Base-by-base conservation (phyloP, 768 basidiomycete species). In the Candolleomyces aberdarensis region DNA sequence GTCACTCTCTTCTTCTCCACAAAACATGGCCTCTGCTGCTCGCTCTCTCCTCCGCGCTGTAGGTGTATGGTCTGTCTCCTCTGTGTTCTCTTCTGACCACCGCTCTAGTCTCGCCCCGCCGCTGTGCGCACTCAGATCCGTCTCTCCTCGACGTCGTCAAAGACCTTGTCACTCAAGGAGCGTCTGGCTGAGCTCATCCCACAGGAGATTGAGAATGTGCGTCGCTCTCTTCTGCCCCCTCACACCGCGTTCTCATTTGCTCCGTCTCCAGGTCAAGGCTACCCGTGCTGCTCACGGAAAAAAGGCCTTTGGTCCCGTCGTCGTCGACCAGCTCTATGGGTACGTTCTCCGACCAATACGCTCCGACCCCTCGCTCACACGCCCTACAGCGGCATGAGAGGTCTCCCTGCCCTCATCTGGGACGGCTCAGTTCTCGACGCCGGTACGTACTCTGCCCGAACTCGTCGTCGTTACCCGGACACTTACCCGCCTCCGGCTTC, bases 361-460 rank as follows among this genome's bases (percentile, higher is more conserved):
- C 26, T 36, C 44, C 39, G 31, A 53, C 32, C 32, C 26, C 32
- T 17, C 31, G 29, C 50, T 59, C n/a, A 29, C 51, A 56, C 59
- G 52, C 65, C 49, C 51, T 61, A 56, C 63, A 94, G 91, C 66
- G 92, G 92, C 57, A 92, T 94, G 91, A 81, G 91, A 63, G 90
- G 92, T 63, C 83, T 93, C 52, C 92, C 96, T 65, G 95, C 94
- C 57, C 86, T 98, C 66, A 94, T 98, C 67, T 98, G 96, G 96
- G 96, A 98, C 65, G 96, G 92, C 62, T 98, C 96, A 59, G 96
- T 98, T 62, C 87, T 98, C 64, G 96, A 98, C 72, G 85, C 96
- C 57, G 89, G 92, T 89, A 57, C 60, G 84, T 74, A 14, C 49
- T 14, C 61, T 47, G 62, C 20, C 50, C 43, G 59, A 17, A 6